phyloP scores from a whole-genome alignment of 1,284 basidiomycete genomes.

The Leccinum solheimii region DNA sequence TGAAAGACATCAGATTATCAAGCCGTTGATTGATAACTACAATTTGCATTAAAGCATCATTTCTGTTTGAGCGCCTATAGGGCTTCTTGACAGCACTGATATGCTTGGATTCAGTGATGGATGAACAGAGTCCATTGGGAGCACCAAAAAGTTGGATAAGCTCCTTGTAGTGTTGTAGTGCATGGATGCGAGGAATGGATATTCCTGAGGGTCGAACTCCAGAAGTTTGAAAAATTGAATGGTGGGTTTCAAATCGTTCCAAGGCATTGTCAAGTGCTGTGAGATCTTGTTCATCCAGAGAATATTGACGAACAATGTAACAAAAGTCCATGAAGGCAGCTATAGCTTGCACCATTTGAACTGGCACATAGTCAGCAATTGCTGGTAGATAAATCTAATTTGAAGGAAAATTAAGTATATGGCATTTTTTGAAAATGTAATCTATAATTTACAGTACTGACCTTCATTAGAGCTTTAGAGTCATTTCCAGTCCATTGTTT shows the following conservation, averaged over 20 bases:
- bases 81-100: neutral
- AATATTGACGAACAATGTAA: neutral
- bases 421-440: neutral
- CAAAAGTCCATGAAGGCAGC: conserved; percentile 14
- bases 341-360: conserved; percentile 11
- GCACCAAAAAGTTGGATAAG: neutral
- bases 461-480: neutral
- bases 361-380: conserved; percentile 15
- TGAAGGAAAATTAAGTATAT: too few species aligned
- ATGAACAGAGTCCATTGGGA: neutral
- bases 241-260: neutral
- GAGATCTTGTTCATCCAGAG: neutral
- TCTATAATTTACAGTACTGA: neutral
- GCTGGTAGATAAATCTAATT: conserved; percentile 4
- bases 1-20: neutral
- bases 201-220: neutral
- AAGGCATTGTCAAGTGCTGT: neutral
- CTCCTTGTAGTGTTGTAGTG: neutral
- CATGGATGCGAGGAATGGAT: neutral
- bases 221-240: neutral
- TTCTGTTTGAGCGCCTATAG: neutral
- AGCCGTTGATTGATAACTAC: neutral
- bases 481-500: neutral
- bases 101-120: neutral
- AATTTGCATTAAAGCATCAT: neutral